Evolutionary conservation across 1,139 yeast genomes (phyloP), one percentile per base, ranked within the genome.

Genomic region (Suhomyces terraborum): DNA sequence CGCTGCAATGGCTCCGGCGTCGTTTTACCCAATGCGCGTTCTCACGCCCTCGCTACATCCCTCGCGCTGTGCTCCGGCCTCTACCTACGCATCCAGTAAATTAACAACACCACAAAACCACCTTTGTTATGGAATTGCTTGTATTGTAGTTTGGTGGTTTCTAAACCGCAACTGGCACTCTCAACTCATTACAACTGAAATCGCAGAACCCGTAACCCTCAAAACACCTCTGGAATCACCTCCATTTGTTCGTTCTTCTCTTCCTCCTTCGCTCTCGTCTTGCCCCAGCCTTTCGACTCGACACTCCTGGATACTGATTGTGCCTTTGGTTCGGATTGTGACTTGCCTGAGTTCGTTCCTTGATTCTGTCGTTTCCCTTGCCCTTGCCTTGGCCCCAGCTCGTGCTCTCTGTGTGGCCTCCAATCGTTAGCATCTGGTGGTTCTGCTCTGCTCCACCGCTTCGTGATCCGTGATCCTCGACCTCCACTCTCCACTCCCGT

Each of bases 81-180:
- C 17, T 35, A 16, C 35, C 21, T 36, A 39, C 43, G 36, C 25
- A 32, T 36, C 38, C 35, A 38, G 45, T 38, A 41, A 41, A 41
- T 41, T 41, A 34, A 41, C 45, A 41, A 41, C 45, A 42, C 44
- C 44, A 41, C 44, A 41, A 41, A 41, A 28, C 28, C 43, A 36
- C 38, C 21, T 40, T 41, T 41, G 44, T 41, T 41, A 33, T 31
- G 44, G 37, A 21, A 40, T 40, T 40, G 20, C 43, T 41, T 34
- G 37, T 41, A 41, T 41, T 32, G 43, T 40, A 36, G 40, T 34
- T 30, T 27, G 33, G 32, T 35, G 27, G 29, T 34, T 19, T 36
- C 16, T 36, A 23, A 34, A 28, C 43, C 43, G 39, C 43, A 40
- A 40, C 32, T 32, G 39, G 41, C 25, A 32, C 29, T 35, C 18